phyloP scores from a whole-genome alignment of 2,329 filamentous ascomycete species.

The Periglandula ipomoeae region DNA sequence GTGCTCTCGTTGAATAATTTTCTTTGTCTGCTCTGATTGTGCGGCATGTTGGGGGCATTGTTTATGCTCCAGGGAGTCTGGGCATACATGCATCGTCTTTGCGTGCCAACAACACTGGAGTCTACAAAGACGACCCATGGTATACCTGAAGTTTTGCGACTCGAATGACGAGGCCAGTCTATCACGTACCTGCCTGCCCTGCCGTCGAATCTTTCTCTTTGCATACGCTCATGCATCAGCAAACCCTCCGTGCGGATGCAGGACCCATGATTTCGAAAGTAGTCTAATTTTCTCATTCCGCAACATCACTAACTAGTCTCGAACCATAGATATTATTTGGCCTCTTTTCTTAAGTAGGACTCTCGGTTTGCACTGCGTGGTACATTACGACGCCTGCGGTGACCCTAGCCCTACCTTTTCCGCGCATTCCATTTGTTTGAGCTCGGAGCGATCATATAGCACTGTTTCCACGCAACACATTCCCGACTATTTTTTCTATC shows the following conservation, averaged over 20 bases:
- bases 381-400: not conserved
- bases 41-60: not conserved
- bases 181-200: too few relatives aligned
- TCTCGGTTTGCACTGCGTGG: not conserved
- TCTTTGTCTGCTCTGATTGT: not conserved
- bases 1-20: not conserved
- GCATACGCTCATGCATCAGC: too few relatives aligned
- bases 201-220: too few relatives aligned
- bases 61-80: not conserved
- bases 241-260: too few relatives aligned
- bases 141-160: not conserved
- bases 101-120: not conserved
- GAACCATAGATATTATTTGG: not conserved
- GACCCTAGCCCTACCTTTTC: not conserved
- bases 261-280: too few relatives aligned
- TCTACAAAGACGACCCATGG: not conserved
- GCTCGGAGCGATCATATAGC: not conserved
- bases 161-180: not conserved
- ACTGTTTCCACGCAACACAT: not conserved
- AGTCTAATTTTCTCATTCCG: too few relatives aligned
- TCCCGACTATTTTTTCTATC: conserved; percentile 1
- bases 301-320: too few relatives aligned
- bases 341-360: not conserved
- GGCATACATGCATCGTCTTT: not conserved
- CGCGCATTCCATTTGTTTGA: not conserved